Evolutionary conservation across 371 early-diverging fungal genomes (phyloP).

Genomic region (Apophysomyces trapeziformis): DNA sequence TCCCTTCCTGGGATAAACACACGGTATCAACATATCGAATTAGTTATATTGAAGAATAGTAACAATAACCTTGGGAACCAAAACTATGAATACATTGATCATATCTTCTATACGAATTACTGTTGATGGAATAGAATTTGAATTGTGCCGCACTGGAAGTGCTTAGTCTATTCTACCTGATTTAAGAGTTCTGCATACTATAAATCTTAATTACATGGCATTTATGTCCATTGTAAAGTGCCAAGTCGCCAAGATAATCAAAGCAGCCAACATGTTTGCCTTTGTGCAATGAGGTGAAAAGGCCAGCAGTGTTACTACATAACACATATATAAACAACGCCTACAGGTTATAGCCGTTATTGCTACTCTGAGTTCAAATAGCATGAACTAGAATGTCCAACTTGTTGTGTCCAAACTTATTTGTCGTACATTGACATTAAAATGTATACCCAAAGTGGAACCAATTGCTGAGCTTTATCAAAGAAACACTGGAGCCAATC

Average conservation of each 20-base stretch:
- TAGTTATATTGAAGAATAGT: slow-evolving; percentile 15
- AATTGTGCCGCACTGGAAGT: not conserved
- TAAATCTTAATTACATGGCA: not conserved
- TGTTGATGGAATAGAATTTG: not conserved
- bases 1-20: slow-evolving; percentile 19
- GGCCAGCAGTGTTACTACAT: not conserved
- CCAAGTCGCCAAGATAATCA: not conserved
- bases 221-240: not conserved
- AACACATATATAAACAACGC: not conserved
- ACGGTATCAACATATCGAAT: slow-evolving; percentile 16
- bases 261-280: not conserved
- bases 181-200: not conserved
- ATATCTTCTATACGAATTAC: too few species aligned
- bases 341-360: not conserved
- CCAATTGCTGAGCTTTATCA: slow-evolving; percentile 3
- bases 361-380: not conserved
- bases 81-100: too few species aligned
- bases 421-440: not conserved
- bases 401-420: not conserved
- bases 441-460: not conserved
- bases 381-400: not conserved
- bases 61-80: too few species aligned
- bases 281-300: not conserved
- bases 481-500: slow-evolving; percentile 1
- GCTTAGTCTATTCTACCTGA: not conserved